These are phyloP conservation scores for Chamaecrista fasciculata DNA, from an alignment of 306 rosid species.

Conservation along the genomic window DNA sequence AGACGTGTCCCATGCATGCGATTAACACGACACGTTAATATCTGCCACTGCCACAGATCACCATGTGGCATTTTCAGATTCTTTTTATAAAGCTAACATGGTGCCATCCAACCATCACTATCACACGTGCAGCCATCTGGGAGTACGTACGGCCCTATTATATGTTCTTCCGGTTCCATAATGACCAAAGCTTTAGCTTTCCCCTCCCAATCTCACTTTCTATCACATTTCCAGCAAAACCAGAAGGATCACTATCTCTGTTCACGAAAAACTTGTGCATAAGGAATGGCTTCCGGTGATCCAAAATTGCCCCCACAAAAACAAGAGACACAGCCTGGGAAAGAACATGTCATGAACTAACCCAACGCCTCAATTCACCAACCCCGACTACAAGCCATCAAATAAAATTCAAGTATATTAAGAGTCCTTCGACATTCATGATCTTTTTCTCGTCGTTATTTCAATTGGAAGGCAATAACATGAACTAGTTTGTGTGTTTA, in stretches of 20 bases:
- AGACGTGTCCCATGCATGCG: slow-evolving; percentile 38
- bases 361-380: slow-evolving; percentile 65
- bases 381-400: slow-evolving; percentile 62
- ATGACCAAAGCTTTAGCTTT: background rate
- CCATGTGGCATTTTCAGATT: slow-evolving; percentile 29
- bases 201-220: slow-evolving; percentile 1
- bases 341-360: slow-evolving; percentile 75
- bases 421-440: background rate
- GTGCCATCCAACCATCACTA: background rate
- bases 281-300: slow-evolving; percentile 65
- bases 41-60: slow-evolving; percentile 27
- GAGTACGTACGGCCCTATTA: background rate
- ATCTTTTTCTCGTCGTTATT: background rate
- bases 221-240: slow-evolving; percentile 12
- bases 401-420: slow-evolving; percentile 61
- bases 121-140: slow-evolving; percentile 8
- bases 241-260: background rate
- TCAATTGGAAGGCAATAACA: background rate
- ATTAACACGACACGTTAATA: slow-evolving; percentile 32
- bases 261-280: slow-evolving; percentile 9
- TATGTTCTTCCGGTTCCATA: slow-evolving; percentile 14
- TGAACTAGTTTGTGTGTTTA: slow-evolving; percentile 18
- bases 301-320: slow-evolving; percentile 56
- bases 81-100: slow-evolving; percentile 4
- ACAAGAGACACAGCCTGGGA: slow-evolving; percentile 70